Evolutionary conservation across 1,284 basidiomycete genomes (phyloP).

Genomic region (Thelephora terrestris): DNA sequence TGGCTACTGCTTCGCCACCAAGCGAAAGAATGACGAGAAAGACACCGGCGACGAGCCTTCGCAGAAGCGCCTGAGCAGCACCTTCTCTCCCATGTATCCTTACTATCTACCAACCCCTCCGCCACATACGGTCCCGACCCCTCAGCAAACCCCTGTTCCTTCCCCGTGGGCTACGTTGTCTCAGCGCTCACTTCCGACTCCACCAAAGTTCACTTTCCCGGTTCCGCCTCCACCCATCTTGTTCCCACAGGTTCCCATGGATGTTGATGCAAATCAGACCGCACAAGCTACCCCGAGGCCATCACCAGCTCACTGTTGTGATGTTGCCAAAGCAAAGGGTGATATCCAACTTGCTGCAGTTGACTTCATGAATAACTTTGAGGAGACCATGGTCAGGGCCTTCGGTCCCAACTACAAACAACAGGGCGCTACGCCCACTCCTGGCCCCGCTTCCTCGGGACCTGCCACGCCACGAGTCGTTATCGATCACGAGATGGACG

Average conservation of each 20-base stretch:
- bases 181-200: constrained; percentile 1
- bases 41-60: not conserved
- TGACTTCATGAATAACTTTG: constrained; percentile 53
- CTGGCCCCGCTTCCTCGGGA: constrained; percentile 8
- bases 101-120: constrained; percentile 4
- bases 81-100: not conserved
- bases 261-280: constrained; percentile 15
- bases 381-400: constrained; percentile 34
- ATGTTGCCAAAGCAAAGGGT: constrained; percentile 37
- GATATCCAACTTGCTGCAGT: constrained; percentile 35
- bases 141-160: constrained; percentile 1
- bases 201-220: constrained; percentile 6
- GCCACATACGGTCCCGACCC: constrained; percentile 10
- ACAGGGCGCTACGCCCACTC: constrained; percentile 6
- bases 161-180: constrained; percentile 15
- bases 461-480: not conserved
- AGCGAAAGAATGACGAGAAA: not conserved
- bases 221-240: constrained; percentile 31
- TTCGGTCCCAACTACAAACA: constrained; percentile 28
- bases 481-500: constrained; percentile 2
- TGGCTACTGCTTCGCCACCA: not conserved
- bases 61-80: not conserved
- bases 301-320: constrained; percentile 35
- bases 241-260: constrained; percentile 21
- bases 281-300: not conserved